Percentiles rank a stretch among this genome's conserved stretches.
phyloP scores from a whole-genome alignment of 2,329 filamentous ascomycete species.

The Fusarium poae region DNA sequence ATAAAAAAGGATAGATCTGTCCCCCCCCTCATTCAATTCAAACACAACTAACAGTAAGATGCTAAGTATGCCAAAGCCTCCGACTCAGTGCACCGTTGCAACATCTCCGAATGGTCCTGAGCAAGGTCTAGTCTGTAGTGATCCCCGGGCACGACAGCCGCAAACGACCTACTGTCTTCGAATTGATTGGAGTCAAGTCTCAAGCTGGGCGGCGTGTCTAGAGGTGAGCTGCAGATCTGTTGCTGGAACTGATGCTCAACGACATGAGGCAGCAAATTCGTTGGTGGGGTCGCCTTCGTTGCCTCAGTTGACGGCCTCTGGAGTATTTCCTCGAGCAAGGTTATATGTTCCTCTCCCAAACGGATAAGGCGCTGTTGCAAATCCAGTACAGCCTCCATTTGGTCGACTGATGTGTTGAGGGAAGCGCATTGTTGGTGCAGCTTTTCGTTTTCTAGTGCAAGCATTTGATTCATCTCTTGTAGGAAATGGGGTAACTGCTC shows the following conservation, averaged over 20 bases:
- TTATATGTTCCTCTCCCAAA: slow-evolving; percentile 7
- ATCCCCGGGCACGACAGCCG: too few relatives aligned
- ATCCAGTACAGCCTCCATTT: background rate
- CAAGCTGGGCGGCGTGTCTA: too few relatives aligned
- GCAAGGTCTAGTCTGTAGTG: too few relatives aligned
- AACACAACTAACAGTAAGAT: too few relatives aligned
- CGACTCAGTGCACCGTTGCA: too few relatives aligned
- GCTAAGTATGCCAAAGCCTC: too few relatives aligned
- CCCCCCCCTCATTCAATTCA: too few relatives aligned
- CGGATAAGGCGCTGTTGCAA: slow-evolving; percentile 9
- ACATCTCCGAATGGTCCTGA: too few relatives aligned
- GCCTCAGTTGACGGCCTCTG: background rate
- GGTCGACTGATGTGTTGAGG: slow-evolving; percentile 4
- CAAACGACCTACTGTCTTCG: too few relatives aligned
- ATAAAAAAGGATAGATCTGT: too few relatives aligned
- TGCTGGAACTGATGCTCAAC: slow-evolving; percentile 9
- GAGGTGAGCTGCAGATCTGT: too few relatives aligned
- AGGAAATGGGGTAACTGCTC: slow-evolving; percentile 9
- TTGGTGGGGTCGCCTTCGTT: background rate
- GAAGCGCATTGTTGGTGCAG: slow-evolving; percentile 1
- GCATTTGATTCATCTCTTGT: slow-evolving; percentile 7
- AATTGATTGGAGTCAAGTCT: too few relatives aligned
- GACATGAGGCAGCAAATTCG: slow-evolving; percentile 2
- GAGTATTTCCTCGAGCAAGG: slow-evolving; percentile 8
- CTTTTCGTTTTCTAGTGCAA: slow-evolving; percentile 8